Percentiles rank a stretch among this genome's conserved stretches.
Evolutionary conservation across 352 stramenopile species (phyloP).

Genomic region (Nothophytophthora sp.): DNA sequence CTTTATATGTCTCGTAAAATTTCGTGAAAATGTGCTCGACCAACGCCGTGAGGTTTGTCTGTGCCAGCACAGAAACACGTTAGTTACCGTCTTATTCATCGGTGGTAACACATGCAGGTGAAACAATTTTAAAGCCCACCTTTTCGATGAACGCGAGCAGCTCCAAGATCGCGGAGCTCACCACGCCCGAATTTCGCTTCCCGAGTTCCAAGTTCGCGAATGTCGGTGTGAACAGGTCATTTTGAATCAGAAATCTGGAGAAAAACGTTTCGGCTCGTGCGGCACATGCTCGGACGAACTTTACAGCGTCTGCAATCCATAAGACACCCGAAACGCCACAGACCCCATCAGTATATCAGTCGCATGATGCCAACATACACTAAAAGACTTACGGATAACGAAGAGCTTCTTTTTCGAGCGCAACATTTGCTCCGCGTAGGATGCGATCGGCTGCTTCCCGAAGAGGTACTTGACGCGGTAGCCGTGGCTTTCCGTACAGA

Average conservation of each 20-base stretch:
- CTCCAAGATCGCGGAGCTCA: slow-evolving; percentile 77
- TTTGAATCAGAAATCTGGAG: slow-evolving; percentile 78
- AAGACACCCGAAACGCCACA: background rate
- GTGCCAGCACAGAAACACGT: slow-evolving; percentile 5
- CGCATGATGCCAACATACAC: background rate
- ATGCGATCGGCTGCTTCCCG: slow-evolving; percentile 71
- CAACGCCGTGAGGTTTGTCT: slow-evolving; percentile 69
- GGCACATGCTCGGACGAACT: slow-evolving; percentile 78
- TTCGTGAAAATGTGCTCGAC: slow-evolving; percentile 82
- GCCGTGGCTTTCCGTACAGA: slow-evolving; percentile 81
- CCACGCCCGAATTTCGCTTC: slow-evolving; percentile 54
- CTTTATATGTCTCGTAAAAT: slow-evolving; percentile 76
- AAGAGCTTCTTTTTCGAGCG: slow-evolving; percentile 84
- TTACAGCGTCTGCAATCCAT: slow-evolving; percentile 62
- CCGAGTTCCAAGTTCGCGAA: slow-evolving; percentile 53
- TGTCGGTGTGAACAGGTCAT: slow-evolving; percentile 63
- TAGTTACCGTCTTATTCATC: no score
- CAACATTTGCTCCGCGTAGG: slow-evolving; percentile 76
- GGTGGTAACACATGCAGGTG: background rate
- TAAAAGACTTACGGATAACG: slow-evolving; percentile 59
- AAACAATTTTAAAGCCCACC: slow-evolving; percentile 22
- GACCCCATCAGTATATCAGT: slow-evolving; percentile 2
- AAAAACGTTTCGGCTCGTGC: slow-evolving; percentile 80
- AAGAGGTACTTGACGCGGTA: slow-evolving; percentile 91
- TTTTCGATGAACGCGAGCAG: slow-evolving; percentile 78